phyloP scores from a whole-genome alignment of 345 rosid genomes.

The Bruguiera parviflora region DNA sequence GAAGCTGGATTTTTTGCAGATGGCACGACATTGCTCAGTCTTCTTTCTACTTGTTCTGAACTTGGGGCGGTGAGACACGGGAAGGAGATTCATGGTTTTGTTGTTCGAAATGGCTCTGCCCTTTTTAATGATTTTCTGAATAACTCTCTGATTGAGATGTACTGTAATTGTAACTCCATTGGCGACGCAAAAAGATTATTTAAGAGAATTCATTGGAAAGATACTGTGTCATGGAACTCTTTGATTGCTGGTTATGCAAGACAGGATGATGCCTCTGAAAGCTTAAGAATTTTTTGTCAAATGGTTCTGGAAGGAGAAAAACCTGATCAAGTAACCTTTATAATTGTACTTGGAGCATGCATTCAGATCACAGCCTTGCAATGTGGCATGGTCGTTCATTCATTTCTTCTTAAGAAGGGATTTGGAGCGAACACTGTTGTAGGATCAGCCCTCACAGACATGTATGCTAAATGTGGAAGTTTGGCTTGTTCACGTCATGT shows the following conservation, averaged over 20 bases:
- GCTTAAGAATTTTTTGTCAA: constrained; percentile 26
- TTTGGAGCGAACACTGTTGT: constrained; percentile 13
- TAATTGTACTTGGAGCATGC: constrained; percentile 28
- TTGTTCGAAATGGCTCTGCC: constrained; percentile 12
- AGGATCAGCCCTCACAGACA: constrained; percentile 25
- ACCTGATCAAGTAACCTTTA: constrained; percentile 24
- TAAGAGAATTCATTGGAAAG: constrained; percentile 14
- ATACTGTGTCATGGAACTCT: constrained; percentile 29
- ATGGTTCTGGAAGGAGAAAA: constrained; percentile 26
- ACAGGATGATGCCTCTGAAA: constrained; percentile 21
- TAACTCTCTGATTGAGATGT: constrained; percentile 29
- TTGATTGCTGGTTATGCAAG: constrained; percentile 25
- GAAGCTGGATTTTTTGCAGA: constrained; percentile 13
- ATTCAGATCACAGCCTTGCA: constrained; percentile 27
- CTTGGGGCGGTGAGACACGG: constrained; percentile 14
- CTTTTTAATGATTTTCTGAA: constrained; percentile 7
- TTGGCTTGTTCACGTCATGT: constrained; percentile 13
- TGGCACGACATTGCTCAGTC: constrained; percentile 22
- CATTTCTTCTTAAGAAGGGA: constrained; percentile 20
- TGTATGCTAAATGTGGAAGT: constrained; percentile 32
- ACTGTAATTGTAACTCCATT: constrained; percentile 19
- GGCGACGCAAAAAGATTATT: constrained; percentile 22
- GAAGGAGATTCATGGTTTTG: constrained; percentile 21
- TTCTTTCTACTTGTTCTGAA: constrained; percentile 18
- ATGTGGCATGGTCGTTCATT: constrained; percentile 31